A percentile compares a stretch with the other conserved stretches of the same genome.
phyloP scores from a whole-genome alignment of 2,329 filamentous ascomycete species.

The Calonectria pseudoreteaudii region DNA sequence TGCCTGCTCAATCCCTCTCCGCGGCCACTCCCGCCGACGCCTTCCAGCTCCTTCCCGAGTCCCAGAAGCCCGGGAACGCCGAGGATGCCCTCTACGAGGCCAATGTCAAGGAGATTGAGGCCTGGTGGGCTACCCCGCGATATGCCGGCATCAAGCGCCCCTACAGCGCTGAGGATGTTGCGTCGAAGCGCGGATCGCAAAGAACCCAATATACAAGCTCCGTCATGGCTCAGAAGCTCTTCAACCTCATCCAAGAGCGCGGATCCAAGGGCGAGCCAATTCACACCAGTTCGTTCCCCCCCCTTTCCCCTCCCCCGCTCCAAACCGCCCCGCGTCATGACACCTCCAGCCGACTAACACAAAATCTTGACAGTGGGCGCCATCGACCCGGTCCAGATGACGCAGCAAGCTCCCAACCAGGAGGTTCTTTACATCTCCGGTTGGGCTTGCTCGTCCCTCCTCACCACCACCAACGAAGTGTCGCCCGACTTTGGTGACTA shows the following conservation, averaged over 20 bases:
- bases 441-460: slow-evolving; percentile 94
- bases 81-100: slow-evolving; percentile 89
- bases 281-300: slow-evolving; percentile 79
- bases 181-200: slow-evolving; percentile 90
- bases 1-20: slow-evolving; percentile 47
- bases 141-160: slow-evolving; percentile 92
- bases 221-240: slow-evolving; percentile 94
- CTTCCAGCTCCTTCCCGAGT: slow-evolving; percentile 86
- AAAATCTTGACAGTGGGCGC: slow-evolving; percentile 78
- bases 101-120: slow-evolving; percentile 85
- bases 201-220: slow-evolving; percentile 92
- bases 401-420: slow-evolving; percentile 95
- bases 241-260: slow-evolving; percentile 85
- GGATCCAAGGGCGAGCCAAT: slow-evolving; percentile 85
- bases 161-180: slow-evolving; percentile 90
- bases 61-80: slow-evolving; percentile 79
- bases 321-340: background rate
- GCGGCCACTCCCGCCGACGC: slow-evolving; percentile 70
- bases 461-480: slow-evolving; percentile 96
- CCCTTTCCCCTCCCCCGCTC: background rate
- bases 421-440: slow-evolving; percentile 96
- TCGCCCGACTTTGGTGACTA: slow-evolving; percentile 99
- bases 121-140: slow-evolving; percentile 90
- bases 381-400: slow-evolving; percentile 99
- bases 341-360: slow-evolving; percentile 26